Conservation (phyloP, 2,329 filamentous ascomycete species). For the Xylaria sp. region DNA sequence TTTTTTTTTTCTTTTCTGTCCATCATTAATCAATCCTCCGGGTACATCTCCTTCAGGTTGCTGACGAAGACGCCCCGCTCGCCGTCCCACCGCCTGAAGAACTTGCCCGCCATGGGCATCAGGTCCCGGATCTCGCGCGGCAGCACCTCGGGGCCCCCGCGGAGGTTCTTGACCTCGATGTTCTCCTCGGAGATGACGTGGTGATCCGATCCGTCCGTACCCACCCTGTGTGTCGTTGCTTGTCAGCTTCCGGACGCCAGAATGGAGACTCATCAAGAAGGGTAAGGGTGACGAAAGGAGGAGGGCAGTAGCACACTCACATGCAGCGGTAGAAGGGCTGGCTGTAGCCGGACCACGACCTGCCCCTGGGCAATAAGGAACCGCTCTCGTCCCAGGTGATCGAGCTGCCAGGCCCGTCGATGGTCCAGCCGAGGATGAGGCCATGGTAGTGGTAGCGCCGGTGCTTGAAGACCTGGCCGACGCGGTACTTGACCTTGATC, state of each 20-base stretch:
- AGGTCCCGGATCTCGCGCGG: slow-evolving; percentile 49
- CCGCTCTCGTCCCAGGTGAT: slow-evolving; percentile 58
- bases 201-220: slow-evolving; percentile 64
- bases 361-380: slow-evolving; percentile 11
- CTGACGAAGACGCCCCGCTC: slow-evolving; percentile 73
- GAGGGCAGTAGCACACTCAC: slow-evolving; percentile 56
- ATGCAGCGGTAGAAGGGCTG: slow-evolving; percentile 84
- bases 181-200: slow-evolving; percentile 80
- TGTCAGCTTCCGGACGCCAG: background rate
- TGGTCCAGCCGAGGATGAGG: slow-evolving; percentile 87
- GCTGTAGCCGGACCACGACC: slow-evolving; percentile 47
- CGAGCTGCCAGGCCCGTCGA: slow-evolving; percentile 64
- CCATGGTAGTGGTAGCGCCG: slow-evolving; percentile 77
- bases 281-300: slow-evolving; percentile 47
- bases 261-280: background rate
- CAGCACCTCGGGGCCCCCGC: slow-evolving; percentile 29
- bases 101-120: slow-evolving; percentile 74
- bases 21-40: slow-evolving; percentile 73
- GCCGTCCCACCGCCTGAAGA: slow-evolving; percentile 84
- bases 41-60: slow-evolving; percentile 79
- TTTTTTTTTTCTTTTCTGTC: too few species aligned
- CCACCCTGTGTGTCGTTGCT: slow-evolving; percentile 29
- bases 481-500: slow-evolving; percentile 59
- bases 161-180: slow-evolving; percentile 60
- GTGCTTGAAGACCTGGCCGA: slow-evolving; percentile 87